Percentiles rank a stretch among this genome's conserved stretches.
Conservation (phyloP, 2,329 filamentous ascomycete species). For the Colletotrichum sp. region DNA sequence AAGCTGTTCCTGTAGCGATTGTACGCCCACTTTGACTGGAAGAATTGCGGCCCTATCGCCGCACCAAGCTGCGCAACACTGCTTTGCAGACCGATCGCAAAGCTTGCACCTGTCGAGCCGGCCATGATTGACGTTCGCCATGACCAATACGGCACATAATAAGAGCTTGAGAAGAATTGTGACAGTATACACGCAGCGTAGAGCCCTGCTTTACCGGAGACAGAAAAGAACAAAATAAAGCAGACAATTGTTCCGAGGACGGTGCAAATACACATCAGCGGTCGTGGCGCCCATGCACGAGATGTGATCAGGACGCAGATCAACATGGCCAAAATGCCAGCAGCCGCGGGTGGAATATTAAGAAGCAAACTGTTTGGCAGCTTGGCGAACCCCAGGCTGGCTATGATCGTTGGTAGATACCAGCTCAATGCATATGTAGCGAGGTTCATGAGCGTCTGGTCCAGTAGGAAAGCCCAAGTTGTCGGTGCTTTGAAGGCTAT, state of each 20-base stretch:
- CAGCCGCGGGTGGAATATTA: conserved; percentile 48
- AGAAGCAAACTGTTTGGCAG: conserved; percentile 48
- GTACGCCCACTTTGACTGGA: background rate
- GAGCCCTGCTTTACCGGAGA: background rate
- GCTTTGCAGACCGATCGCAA: rapidly evolving
- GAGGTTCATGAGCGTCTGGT: conserved; percentile 40
- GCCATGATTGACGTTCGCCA: background rate
- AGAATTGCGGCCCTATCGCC: background rate
- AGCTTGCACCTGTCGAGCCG: background rate
- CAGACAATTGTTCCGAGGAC: background rate
- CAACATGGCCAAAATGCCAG: conserved; percentile 34
- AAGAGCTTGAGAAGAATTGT: background rate
- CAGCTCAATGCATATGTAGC: conserved; percentile 45
- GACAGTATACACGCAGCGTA: background rate
- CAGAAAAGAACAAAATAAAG: background rate
- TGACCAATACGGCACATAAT: background rate
- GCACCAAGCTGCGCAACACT: background rate
- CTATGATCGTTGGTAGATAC: conserved; percentile 46
- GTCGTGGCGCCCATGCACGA: background rate
- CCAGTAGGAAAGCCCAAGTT: conserved; percentile 25
- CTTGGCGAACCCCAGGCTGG: conserved; percentile 42
- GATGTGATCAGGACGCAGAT: background rate
- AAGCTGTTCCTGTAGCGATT: background rate
- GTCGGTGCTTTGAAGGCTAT: conserved; percentile 30
- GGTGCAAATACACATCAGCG: background rate